These are phyloP conservation scores for Carex parvula DNA, from an alignment of 176 grass and related monocot species.

Conservation along the genomic window DNA sequence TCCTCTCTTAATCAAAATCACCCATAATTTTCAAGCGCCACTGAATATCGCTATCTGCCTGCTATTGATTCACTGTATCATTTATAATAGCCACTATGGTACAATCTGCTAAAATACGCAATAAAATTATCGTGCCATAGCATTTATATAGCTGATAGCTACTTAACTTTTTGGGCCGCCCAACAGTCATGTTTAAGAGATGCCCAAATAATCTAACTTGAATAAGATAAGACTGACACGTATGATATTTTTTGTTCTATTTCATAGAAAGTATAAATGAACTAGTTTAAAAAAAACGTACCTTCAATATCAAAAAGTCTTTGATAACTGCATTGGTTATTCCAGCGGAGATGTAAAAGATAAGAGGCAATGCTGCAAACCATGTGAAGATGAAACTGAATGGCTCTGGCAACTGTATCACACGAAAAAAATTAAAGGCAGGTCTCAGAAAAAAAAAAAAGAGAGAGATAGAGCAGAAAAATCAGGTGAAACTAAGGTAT, in stretches of 20 bases:
- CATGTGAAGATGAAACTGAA: slow-evolving; percentile 97
- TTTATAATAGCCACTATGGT: neutral
- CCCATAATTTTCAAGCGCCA: neutral
- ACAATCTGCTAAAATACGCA: neutral
- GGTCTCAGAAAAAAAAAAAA: neutral
- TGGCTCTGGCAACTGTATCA: slow-evolving; percentile 85
- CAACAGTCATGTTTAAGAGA: neutral
- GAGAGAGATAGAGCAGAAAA: neutral
- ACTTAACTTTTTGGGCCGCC: neutral
- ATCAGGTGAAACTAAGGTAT: slow-evolving; percentile 11
- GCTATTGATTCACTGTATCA: neutral
- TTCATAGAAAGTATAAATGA: slow-evolving; percentile 16
- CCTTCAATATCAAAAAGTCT: slow-evolving; percentile 91
- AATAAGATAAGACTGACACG: neutral
- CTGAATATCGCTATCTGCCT: neutral
- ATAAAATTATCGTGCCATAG: neutral
- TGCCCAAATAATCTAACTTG: neutral
- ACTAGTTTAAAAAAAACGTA: slow-evolving; percentile 30
- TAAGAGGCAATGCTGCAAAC: slow-evolving; percentile 86
- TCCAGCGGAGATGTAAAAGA: slow-evolving; percentile 63
- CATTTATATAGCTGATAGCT: neutral
- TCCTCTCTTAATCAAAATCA: neutral
- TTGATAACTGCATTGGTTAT: slow-evolving; percentile 76
- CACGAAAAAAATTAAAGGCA: slow-evolving; percentile 14
- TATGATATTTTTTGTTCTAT: neutral